Percentiles rank a stretch among this genome's conserved stretches.
phyloP scores from a whole-genome alignment of 2,329 filamentous ascomycete species.

The Botrytis sinoallii region DNA sequence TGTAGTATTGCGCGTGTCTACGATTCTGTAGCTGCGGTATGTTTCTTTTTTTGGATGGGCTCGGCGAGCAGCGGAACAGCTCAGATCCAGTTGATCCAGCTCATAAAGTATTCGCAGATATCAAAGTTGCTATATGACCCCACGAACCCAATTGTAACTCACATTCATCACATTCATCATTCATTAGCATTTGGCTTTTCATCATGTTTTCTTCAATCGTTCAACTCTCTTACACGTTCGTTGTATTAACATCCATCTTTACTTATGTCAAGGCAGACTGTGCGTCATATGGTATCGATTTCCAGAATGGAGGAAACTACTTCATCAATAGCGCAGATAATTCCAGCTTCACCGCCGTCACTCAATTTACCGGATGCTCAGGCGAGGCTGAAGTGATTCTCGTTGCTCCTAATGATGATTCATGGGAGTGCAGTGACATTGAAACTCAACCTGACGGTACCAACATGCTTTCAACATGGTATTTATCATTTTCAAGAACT shows the following conservation, averaged over 20 bases:
- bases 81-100: background rate
- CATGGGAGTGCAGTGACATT: constrained; percentile 16
- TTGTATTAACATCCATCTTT: constrained; percentile 10
- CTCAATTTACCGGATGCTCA: constrained; percentile 14
- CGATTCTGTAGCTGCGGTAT: constrained; percentile 5
- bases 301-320: constrained; percentile 16
- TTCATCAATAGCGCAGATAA: constrained; percentile 16
- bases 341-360: constrained; percentile 16
- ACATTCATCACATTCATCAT: background rate
- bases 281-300: constrained; percentile 18
- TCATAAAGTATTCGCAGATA: background rate
- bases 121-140: constrained; percentile 11
- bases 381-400: constrained; percentile 15
- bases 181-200: constrained; percentile 10
- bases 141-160: background rate
- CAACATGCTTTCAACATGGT: constrained; percentile 17
- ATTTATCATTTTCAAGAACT: background rate
- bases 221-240: constrained; percentile 7
- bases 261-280: constrained; percentile 15
- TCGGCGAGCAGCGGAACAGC: constrained; percentile 2
- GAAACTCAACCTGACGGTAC: constrained; percentile 4
- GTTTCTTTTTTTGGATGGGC: constrained; percentile 17
- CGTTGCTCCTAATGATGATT: constrained; percentile 14
- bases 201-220: constrained; percentile 16
- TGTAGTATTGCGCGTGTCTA: constrained; percentile 3